Percentiles rank a stretch among this genome's conserved stretches.
Conservation (phyloP, 2,329 filamentous ascomycete genomes). For the Chaetomium sp. region DNA sequence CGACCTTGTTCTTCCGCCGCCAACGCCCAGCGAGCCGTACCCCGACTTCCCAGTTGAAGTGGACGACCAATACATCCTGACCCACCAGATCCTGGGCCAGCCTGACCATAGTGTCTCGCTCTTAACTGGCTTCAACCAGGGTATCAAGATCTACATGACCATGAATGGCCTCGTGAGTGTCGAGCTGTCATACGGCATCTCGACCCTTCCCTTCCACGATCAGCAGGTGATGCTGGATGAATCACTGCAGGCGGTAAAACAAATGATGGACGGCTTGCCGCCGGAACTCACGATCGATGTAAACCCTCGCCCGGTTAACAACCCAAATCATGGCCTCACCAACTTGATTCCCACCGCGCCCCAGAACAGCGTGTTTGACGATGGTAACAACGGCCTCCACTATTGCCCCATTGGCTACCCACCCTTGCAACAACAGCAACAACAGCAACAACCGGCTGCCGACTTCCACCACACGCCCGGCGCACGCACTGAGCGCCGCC, state of each 20-base stretch:
- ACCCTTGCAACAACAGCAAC: conserved; percentile 30
- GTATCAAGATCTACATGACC: conserved; percentile 75
- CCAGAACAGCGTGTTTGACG: conserved; percentile 42
- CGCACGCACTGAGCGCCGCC: conserved; percentile 52
- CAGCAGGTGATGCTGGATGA: conserved; percentile 74
- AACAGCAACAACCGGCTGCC: conserved; percentile 46
- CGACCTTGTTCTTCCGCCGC: conserved; percentile 74
- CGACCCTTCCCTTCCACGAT: conserved; percentile 74
- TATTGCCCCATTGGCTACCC: conserved; percentile 57
- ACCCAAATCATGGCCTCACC: conserved; percentile 20
- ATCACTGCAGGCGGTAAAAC: conserved; percentile 70
- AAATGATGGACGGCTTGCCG: conserved; percentile 67
- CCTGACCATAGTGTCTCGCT: conserved; percentile 68
- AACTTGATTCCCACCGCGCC: conserved; percentile 32
- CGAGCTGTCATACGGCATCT: conserved; percentile 79
- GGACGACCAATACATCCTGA: conserved; percentile 79
- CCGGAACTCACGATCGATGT: conserved; percentile 56
- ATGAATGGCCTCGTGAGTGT: conserved; percentile 79
- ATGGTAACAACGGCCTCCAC: conserved; percentile 47
- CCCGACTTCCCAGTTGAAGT: conserved; percentile 79
- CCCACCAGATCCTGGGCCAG: conserved; percentile 70
- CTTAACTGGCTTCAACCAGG: conserved; percentile 79
- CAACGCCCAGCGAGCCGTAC: conserved; percentile 73
- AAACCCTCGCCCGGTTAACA: conserved; percentile 41
- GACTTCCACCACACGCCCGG: conserved; percentile 55